Evolutionary conservation across 495 filamentous ascomycete genomes (phyloP).

Genomic region (Massariosphaeria phaeospora): DNA sequence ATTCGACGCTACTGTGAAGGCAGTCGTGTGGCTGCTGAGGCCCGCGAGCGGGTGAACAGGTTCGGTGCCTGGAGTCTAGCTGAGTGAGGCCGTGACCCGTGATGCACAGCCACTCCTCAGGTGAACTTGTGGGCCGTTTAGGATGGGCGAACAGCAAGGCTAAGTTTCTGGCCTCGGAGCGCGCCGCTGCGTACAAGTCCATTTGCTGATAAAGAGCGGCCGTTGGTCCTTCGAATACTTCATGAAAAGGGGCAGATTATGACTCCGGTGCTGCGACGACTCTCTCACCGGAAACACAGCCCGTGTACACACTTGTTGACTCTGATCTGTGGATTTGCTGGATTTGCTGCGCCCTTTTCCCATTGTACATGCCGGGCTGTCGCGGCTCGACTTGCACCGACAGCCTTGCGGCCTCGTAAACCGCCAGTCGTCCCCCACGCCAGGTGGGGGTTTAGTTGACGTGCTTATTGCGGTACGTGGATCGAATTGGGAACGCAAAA

Average conservation of each 20-base stretch:
- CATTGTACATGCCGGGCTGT: no score
- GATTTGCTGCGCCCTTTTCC: neutral
- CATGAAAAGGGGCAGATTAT: neutral
- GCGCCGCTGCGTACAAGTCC: neutral
- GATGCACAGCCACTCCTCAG: neutral
- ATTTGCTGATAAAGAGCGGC: slow-evolving; percentile 22
- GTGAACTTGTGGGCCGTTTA: no score
- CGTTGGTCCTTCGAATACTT: slow-evolving; percentile 5
- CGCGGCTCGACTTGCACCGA: no score
- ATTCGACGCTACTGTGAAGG: slow-evolving; percentile 10
- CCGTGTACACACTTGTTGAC: no score
- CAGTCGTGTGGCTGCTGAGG: neutral
- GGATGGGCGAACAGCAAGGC: slow-evolving; percentile 12
- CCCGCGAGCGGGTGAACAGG: slow-evolving; percentile 6
- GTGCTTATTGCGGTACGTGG: no score
- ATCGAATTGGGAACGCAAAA: no score
- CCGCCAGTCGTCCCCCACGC: no score
- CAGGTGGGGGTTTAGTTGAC: no score
- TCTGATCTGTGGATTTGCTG: no score
- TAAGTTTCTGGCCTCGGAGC: neutral
- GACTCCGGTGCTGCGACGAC: neutral
- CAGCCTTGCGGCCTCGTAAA: no score
- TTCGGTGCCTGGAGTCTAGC: slow-evolving; percentile 13
- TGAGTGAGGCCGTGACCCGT: neutral
- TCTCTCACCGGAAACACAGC: slow-evolving; percentile 21